A percentile compares a stretch with the other conserved stretches of the same genome.
Evolutionary conservation across 2,329 filamentous ascomycete genomes (phyloP).

Genomic region (Biscogniauxia marginata): DNA sequence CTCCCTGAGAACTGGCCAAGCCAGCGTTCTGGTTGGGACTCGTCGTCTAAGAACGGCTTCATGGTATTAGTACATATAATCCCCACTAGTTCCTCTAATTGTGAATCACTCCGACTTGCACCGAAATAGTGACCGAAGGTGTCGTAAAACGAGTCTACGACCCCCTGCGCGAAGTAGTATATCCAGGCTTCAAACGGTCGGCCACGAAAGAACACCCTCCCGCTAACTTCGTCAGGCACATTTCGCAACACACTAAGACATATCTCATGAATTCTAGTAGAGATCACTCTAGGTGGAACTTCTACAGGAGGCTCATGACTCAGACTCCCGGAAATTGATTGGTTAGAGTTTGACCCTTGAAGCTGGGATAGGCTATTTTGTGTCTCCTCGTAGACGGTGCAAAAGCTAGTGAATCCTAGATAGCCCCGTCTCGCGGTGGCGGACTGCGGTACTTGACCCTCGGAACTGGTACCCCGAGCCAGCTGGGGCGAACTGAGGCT

Average conservation of each 20-base stretch:
- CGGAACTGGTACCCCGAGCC: slow-evolving; percentile 15
- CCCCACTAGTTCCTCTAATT: slow-evolving; percentile 37
- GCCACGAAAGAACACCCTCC: slow-evolving; percentile 20
- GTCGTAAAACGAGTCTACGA: slow-evolving; percentile 34
- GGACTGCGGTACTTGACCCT: slow-evolving; percentile 13
- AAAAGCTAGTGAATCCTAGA: slow-evolving; percentile 46
- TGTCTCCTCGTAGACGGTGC: slow-evolving; percentile 42
- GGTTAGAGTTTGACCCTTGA: slow-evolving; percentile 20
- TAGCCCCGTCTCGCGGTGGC: slow-evolving; percentile 33
- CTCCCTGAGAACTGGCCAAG: slow-evolving; percentile 38
- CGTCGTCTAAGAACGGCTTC: slow-evolving; percentile 35
- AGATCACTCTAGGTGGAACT: slow-evolving; percentile 10
- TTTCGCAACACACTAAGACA: slow-evolving; percentile 38
- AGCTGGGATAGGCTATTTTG: slow-evolving; percentile 38
- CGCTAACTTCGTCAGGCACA: slow-evolving; percentile 31
- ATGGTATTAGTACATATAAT: slow-evolving; percentile 39
- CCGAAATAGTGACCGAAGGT: slow-evolving; percentile 32
- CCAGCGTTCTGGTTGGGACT: slow-evolving; percentile 37
- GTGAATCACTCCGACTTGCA: slow-evolving; percentile 16
- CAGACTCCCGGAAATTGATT: slow-evolving; percentile 2
- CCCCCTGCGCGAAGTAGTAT: slow-evolving; percentile 25
- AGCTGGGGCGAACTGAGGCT: slow-evolving; percentile 1
- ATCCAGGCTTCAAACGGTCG: slow-evolving; percentile 35
- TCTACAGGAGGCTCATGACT: slow-evolving; percentile 1
- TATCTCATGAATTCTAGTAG: slow-evolving; percentile 33